Evolutionary conservation across 2,329 filamentous ascomycete species (phyloP).

Genomic region (Ciborinia camelliae): DNA sequence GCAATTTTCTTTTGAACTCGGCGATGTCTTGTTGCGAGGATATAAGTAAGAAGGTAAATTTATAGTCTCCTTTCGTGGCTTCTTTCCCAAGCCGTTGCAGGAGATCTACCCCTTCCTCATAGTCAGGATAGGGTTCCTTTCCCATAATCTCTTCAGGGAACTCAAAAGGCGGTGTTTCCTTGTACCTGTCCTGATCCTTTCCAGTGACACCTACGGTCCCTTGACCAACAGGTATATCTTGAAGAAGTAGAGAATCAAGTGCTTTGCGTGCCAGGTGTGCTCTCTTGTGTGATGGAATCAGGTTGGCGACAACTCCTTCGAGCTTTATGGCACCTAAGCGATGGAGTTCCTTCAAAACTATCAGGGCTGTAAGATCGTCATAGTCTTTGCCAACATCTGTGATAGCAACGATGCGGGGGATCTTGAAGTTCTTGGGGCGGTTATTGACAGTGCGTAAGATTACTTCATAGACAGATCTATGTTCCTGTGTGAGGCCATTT

Average conservation of each 20-base stretch:
- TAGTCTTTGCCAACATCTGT: conserved; percentile 36
- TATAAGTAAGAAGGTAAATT: conserved; percentile 31
- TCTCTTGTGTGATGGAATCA: conserved; percentile 26
- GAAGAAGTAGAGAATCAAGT: conserved; percentile 27
- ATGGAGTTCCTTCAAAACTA: conserved; percentile 33
- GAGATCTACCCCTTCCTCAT: conserved; percentile 22
- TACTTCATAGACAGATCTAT: conserved; percentile 5
- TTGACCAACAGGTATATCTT: conserved; percentile 27
- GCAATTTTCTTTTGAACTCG: conserved; percentile 20
- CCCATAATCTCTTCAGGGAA: conserved; percentile 30
- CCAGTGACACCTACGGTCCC: conserved; percentile 19
- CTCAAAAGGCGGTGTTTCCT: conserved; percentile 24
- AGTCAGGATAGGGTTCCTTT: neutral
- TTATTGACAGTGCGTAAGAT: neutral
- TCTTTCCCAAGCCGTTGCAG: conserved; percentile 23
- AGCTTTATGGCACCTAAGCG: conserved; percentile 31
- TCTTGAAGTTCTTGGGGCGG: neutral
- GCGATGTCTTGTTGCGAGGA: conserved; percentile 33
- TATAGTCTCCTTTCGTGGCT: conserved; percentile 21
- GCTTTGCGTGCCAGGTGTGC: conserved; percentile 30
- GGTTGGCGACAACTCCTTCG: conserved; percentile 33
- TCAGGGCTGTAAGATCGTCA: conserved; percentile 34
- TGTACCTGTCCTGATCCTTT: neutral
- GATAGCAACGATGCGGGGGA: conserved; percentile 30
- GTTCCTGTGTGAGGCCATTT: neutral